Evolutionary conservation across 1,284 basidiomycete species (phyloP), one percentile per base, ranked within the genome.

Genomic region (Heliocybe sulcata): DNA sequence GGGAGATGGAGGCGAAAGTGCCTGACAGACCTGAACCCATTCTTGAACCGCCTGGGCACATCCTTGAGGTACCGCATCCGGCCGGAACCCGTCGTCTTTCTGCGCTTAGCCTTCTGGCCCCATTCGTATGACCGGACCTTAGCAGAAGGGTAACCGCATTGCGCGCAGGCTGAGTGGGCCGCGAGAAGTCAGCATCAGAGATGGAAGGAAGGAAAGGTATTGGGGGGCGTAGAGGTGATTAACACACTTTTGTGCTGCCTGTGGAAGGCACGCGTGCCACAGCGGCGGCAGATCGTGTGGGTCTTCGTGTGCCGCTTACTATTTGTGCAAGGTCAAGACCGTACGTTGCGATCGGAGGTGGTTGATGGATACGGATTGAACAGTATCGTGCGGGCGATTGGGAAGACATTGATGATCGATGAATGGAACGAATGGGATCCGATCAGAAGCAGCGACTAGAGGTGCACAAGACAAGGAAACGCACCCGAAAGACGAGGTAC

Each of bases 261-360:
- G 85, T 98, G 95, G 83, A 97, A 94, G 45, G 92, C 82, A 61
- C 94, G 87, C 73, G 85, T 82, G 65, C 93, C 92, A 78, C 94
- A 98, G 69, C 94, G 90, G 70, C 93, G 83, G 83, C 94, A 97
- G 67, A 96, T 85, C 59, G 94, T 97, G 85, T 98, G 96, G 69
- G 92, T 89, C 84, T 99, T 99, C 68, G 93, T 93, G 87, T 97
- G 95, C 73, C 91, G 83, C 82, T 95, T 95, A 92, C 93, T 92
- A 74, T 6, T 35, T 19, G 52, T 54, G 35, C 58, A 54, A 50
- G 53, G 35, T 58, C 22, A 53, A 54, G 16, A 45, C 45, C 20
- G 20, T 26, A 52, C 6, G 10, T 10, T 9, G 25, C 6, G n/a
- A 20, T 42, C 4, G 16, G 38, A 16, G 38, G 38, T n/a, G 16